Base-by-base conservation (phyloP, 805 yeast genomes). In the Cyberlindnera suaveolens region DNA sequence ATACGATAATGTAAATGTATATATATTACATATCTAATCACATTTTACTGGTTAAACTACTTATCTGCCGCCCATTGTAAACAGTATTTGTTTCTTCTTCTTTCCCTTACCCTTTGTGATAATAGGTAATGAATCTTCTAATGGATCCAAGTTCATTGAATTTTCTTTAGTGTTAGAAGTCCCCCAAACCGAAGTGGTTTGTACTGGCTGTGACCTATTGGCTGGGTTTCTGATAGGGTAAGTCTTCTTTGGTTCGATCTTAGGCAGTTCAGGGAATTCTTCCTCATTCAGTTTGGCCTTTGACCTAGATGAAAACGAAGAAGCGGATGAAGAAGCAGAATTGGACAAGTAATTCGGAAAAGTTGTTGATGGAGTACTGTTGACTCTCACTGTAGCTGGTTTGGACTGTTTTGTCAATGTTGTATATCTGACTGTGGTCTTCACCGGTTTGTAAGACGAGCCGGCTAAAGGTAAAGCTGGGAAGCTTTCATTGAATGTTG, bases 21-120 rank as follows among this genome's bases (percentile, higher is more conserved):
- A 15, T 6, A 26, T 20, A 38, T 15, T 5, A 17, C 18, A 19
- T 38, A 29, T 37, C 23, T 23, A 23, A 23, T 23, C 27, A 23
- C 11, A 11, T 14, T 14, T 19, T 38, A 10, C n/a, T 31, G 35
- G 3, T n/a, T 31, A 14, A 15, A 31, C 5, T 31, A 23, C 23
- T 33, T 38, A 41, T 47, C 59, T 70, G 30, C 71, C 67, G 43
- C 82, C 82, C 39, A 72, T 64, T 42, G 72, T 75, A 51, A 75
- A 73, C 23, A 78, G 58, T 15, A 77, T 53, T 51, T 77, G 80
- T 52, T 77, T 78, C 58, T 75, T 75, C 58, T 76, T 72, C 51
- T 68, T 63, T 20, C 64, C 65, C 44, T 67, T 74, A 6, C 61
- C 62, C 34, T 46, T 43, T 6, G 35, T 44, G 4, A 50, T 19